Base-by-base conservation (phyloP, 1,284 basidiomycete genomes). In the Sporisorium graminicola region DNA sequence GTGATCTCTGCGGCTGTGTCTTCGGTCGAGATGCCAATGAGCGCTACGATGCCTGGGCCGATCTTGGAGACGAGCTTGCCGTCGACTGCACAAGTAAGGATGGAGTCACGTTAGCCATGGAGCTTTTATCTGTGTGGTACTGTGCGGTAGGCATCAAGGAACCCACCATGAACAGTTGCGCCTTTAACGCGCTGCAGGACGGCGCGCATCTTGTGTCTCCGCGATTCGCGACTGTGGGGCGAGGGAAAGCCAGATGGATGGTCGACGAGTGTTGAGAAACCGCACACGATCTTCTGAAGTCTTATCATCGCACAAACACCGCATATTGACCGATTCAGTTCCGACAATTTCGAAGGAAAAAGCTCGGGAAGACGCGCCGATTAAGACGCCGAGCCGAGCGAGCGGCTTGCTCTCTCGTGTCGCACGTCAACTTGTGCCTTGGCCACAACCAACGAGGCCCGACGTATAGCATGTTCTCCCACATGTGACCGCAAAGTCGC, bases 171-270 rank as follows among this genome's bases (percentile, higher is more conserved):
- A 27, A 85, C 82, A 5, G 80, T 78, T 12, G 82, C 82, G 37
- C 81, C 77, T 56, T 79, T 82, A 51, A 85, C 82, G 24, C 82
- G 79, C 64, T 84, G 82, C n/a, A 84, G 64, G 5, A 84, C 81
- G 1, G 81, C 82, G 37, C 81, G 58, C 82, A 84, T 58, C 35
- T 42, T 14, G n/a, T 22, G 24, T n/a, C n/a, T n/a, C n/a, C n/a
- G n/a, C n/a, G n/a, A n/a, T n/a, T n/a, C n/a, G n/a, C 46, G 29
- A 5, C 3, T 51, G 31, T 31, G 14, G 33, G 50, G 14, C 9
- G 5, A 16, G 16, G 16, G 16, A 40, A 8, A 2, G 37, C 37
- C 37, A 16, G 13, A 22, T 37, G 18, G 52, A 27, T 54, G 52
- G 26, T 31, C 27, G 49, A 50, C 9, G 24, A 26, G 29, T 5